Percentiles rank a stretch among this genome's conserved stretches.
These are phyloP conservation scores for Gastrodia elata DNA, from an alignment of 106 monocot genomes.

Conservation along the genomic window DNA sequence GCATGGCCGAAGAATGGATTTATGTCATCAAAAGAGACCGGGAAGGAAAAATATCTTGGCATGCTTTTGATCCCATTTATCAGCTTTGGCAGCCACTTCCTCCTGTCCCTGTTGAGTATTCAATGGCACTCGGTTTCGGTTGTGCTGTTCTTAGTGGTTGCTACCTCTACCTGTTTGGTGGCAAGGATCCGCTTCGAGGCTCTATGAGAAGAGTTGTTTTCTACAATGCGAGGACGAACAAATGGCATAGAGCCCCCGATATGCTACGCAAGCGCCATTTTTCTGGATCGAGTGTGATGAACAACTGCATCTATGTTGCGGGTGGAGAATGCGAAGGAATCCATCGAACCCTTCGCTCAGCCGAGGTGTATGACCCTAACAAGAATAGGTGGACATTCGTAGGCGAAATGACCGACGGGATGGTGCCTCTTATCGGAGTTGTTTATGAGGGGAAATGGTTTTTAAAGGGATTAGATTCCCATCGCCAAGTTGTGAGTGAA, in stretches of 20 bases:
- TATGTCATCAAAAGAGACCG: constrained; percentile 45
- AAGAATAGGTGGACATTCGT: constrained; percentile 38
- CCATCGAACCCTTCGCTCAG: constrained; percentile 35
- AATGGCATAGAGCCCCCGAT: constrained; percentile 49
- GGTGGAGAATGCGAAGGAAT: constrained; percentile 56
- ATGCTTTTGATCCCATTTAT: constrained; percentile 40
- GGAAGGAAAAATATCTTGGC: constrained; percentile 51
- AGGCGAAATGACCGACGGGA: constrained; percentile 38
- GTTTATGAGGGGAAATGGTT: constrained; percentile 46
- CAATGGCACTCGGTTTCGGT: constrained; percentile 40
- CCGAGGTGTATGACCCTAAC: constrained; percentile 46
- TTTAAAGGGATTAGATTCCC: constrained; percentile 34
- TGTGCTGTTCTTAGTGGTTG: constrained; percentile 45
- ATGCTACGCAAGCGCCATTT: constrained; percentile 52
- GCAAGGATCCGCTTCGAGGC: constrained; percentile 42
- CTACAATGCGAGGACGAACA: constrained; percentile 46
- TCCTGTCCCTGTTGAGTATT: constrained; percentile 37
- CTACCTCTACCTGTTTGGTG: constrained; percentile 48
- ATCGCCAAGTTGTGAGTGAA: constrained; percentile 38
- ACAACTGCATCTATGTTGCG: constrained; percentile 46
- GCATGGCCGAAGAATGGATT: constrained; percentile 48
- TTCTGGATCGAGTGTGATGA: constrained; percentile 43
- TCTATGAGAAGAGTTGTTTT: constrained; percentile 45
- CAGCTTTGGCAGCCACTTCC: constrained; percentile 48
- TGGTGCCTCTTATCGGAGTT: constrained; percentile 51